Evolutionary conservation across 345 rosid species (phyloP).

Genomic region (Salix koriyanagi): DNA sequence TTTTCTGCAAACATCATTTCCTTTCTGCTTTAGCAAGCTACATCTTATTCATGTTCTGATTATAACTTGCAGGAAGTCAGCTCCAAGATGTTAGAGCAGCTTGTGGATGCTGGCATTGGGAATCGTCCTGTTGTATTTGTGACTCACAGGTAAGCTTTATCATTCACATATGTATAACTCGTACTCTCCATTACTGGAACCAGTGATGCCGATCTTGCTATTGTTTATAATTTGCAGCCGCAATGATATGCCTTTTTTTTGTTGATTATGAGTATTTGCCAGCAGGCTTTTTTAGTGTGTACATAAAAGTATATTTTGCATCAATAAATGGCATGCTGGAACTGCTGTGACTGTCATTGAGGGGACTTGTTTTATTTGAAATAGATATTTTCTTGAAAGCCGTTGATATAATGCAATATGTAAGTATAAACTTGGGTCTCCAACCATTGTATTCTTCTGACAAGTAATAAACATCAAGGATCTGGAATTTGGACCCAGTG

Average conservation of each 20-base stretch:
- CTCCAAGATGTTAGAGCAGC: slow-evolving; percentile 68
- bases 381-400: not conserved
- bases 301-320: not conserved
- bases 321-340: not conserved
- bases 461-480: not conserved
- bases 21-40: not conserved
- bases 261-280: not conserved
- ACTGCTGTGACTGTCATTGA: not conserved
- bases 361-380: not conserved
- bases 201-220: not conserved
- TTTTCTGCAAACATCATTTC: not conserved
- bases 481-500: not conserved
- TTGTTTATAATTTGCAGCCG: not conserved
- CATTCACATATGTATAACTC: not conserved
- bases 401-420: not conserved
- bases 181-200: not conserved
- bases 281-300: not conserved
- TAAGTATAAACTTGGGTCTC: not conserved
- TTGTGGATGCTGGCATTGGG: slow-evolving; percentile 89
- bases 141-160: slow-evolving; percentile 69
- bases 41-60: slow-evolving; percentile 2
- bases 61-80: slow-evolving; percentile 74
- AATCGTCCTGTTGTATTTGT: slow-evolving; percentile 93
- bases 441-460: not conserved
- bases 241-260: not conserved